Percentiles rank a stretch among this genome's conserved stretches.
These are phyloP conservation scores for Cubamyces lactineus DNA, from an alignment of 768 basidiomycete species.

Conservation along the genomic window DNA sequence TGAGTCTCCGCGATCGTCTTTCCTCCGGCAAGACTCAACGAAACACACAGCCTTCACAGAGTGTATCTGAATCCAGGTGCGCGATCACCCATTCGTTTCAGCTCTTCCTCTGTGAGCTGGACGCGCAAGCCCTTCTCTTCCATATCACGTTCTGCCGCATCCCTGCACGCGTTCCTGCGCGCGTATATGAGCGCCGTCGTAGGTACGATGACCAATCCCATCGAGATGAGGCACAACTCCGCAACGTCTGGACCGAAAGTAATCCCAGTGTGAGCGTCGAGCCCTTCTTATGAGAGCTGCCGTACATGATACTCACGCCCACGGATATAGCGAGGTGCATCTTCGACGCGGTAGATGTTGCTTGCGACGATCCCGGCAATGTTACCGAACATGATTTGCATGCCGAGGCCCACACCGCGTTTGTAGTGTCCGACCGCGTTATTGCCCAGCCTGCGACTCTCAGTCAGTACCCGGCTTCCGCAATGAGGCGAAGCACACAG, in stretches of 20 bases:
- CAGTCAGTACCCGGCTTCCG: neutral
- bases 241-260: conserved; percentile 47
- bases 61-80: conserved; percentile 57
- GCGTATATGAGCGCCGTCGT: conserved; percentile 51
- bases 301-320: conserved; percentile 53
- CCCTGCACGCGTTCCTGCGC: conserved; percentile 57
- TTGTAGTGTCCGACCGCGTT: conserved; percentile 73
- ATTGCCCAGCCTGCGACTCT: conserved; percentile 47
- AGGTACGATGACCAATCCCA: conserved; percentile 58
- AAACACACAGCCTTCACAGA: neutral
- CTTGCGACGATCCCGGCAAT: conserved; percentile 65
- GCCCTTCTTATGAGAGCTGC: neutral
- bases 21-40: too few relatives aligned
- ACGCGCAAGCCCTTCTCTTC: conserved; percentile 10
- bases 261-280: too few relatives aligned
- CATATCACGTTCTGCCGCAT: conserved; percentile 43
- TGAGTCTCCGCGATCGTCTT: too few relatives aligned
- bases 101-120: conserved; percentile 30
- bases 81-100: conserved; percentile 54
- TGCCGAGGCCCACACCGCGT: conserved; percentile 66
- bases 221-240: conserved; percentile 67
- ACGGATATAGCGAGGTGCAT: conserved; percentile 61
- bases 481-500: neutral
- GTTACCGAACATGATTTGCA: conserved; percentile 70
- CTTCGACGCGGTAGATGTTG: conserved; percentile 61